Base-by-base conservation (phyloP, 1,284 basidiomycete genomes). In the Porogramme epimiltina region DNA sequence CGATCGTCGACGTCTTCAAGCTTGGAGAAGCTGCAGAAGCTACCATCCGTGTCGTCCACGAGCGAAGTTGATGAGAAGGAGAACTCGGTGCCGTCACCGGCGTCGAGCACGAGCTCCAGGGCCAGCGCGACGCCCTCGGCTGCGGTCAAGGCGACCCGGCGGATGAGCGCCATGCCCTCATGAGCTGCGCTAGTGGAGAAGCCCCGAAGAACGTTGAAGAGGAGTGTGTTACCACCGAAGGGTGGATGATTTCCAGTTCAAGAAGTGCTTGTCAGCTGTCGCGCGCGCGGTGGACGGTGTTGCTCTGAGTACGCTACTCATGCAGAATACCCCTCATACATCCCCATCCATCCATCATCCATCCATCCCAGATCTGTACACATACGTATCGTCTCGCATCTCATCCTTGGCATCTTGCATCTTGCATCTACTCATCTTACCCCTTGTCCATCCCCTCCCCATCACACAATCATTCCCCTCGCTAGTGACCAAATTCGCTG, bases 61-160 rank as follows among this genome's bases (percentile, higher is more conserved):
- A 73, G 68, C 55, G 73, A 74, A 60, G 62, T 65, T 42, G 73
- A 74, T 40, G 78, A 81, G 64, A 80, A 79, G 59, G 65, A 77
- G 45, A 70, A 72, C 57, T 54, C 52, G 36, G 64, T 56, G 49
- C 64, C 69, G 3, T 52, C 59, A 24, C 49, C 61, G 38, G 50
- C 47, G 26, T 41, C 58, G 24, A 56, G 52, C 42, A 40, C 43
- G 28, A 44, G 52, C 26, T 31, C 28, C 13, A 31, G 13, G 28
- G 28, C 28, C 8, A 31, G 28, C 28, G 28, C 28, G 28, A 31
- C 6, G 28, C 6, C 28, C 8, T 52, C 54, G 37, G 33, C 47
- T 0, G 41, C 38, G 9, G 39, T 49, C 3, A 59, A 60, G 49
- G 36, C 33, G 42, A 36, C 49, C 33, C 41, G 60, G 24, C 42